A percentile compares a stretch with the other conserved stretches of the same genome.
These are phyloP conservation scores for Moesziomyces parantarcticus DNA, from an alignment of 1,284 basidiomycete species.

Conservation along the genomic window DNA sequence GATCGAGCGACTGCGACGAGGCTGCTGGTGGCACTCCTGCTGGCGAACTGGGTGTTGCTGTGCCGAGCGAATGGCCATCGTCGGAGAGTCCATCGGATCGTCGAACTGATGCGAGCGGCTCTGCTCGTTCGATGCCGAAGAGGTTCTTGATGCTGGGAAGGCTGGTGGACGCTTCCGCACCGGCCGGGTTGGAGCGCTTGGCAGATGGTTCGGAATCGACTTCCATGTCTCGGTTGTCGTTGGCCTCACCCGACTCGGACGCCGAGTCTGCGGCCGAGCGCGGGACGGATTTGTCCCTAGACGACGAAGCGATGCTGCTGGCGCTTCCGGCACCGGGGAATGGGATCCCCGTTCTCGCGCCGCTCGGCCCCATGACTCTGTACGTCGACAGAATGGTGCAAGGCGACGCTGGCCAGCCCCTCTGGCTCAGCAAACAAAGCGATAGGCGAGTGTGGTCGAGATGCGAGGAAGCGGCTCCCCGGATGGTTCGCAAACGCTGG, in stretches of 20 bases:
- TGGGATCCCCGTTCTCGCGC: constrained; percentile 34
- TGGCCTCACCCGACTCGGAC: constrained; percentile 21
- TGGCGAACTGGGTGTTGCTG: constrained; percentile 32
- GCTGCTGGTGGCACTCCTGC: constrained; percentile 10
- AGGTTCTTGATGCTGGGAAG: constrained; percentile 50
- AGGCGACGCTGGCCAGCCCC: constrained; percentile 32
- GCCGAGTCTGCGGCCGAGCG: constrained; percentile 26
- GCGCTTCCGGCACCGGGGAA: constrained; percentile 41
- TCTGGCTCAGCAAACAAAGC: constrained; percentile 27
- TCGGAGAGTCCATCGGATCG: constrained; percentile 23
- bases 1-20: constrained; percentile 20
- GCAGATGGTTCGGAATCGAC: constrained; percentile 29
- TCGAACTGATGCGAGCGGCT: constrained; percentile 36
- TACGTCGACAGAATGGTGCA: constrained; percentile 32
- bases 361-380: constrained; percentile 42
- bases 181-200: constrained; percentile 13
- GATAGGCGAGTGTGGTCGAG: background rate
- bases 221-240: constrained; percentile 34
- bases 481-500: background rate
- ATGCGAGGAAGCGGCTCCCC: background rate
- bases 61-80: constrained; percentile 26
- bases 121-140: constrained; percentile 40
- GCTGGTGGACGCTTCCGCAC: constrained; percentile 23
- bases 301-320: constrained; percentile 12
- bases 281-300: constrained; percentile 25